These are phyloP conservation scores for Trichoderma sp. DNA, from an alignment of 2,329 filamentous ascomycete genomes.

Conservation along the genomic window DNA sequence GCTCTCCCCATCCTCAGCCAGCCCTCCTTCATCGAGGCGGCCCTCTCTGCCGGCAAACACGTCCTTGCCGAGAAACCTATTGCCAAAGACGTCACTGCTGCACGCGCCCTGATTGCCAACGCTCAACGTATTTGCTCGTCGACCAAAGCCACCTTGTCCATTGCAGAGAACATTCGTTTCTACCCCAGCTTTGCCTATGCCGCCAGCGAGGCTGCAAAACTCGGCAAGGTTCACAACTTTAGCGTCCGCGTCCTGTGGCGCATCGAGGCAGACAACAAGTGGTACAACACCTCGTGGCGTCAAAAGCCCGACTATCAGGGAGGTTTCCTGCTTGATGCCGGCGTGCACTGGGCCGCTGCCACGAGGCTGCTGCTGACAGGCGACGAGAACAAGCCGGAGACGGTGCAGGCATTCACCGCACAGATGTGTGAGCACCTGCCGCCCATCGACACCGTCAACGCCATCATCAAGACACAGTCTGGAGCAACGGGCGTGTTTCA, in stretches of 20 bases:
- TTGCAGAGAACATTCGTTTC: conserved; percentile 75
- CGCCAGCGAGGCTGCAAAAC: conserved; percentile 38
- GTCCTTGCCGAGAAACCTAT: conserved; percentile 70
- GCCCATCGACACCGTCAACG: conserved; percentile 66
- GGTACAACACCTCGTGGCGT: conserved; percentile 59
- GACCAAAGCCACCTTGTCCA: conserved; percentile 46
- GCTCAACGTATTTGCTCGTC: conserved; percentile 30
- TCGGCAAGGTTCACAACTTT: conserved; percentile 47
- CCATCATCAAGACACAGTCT: conserved; percentile 52
- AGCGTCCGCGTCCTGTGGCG: conserved; percentile 37
- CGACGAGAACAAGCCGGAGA: conserved; percentile 42
- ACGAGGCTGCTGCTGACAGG: conserved; percentile 55
- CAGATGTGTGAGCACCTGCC: conserved; percentile 57
- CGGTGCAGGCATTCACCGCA: conserved; percentile 54
- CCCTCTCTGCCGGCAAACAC: conserved; percentile 64
- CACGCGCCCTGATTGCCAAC: conserved; percentile 40
- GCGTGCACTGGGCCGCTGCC: conserved; percentile 68
- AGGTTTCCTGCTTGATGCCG: conserved; percentile 73
- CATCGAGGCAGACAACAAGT: conserved; percentile 42
- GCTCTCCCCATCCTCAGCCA: conserved; percentile 63
- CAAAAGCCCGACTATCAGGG: conserved; percentile 69
- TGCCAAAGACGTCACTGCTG: conserved; percentile 54
- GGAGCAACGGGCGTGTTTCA: conserved; percentile 57
- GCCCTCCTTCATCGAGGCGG: conserved; percentile 56
- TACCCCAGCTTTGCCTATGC: conserved; percentile 54